A percentile compares a stretch with the other conserved stretches of the same genome.
Evolutionary conservation across 2,329 filamentous ascomycete genomes (phyloP).

Genomic region (Tolypocladium capitatum): DNA sequence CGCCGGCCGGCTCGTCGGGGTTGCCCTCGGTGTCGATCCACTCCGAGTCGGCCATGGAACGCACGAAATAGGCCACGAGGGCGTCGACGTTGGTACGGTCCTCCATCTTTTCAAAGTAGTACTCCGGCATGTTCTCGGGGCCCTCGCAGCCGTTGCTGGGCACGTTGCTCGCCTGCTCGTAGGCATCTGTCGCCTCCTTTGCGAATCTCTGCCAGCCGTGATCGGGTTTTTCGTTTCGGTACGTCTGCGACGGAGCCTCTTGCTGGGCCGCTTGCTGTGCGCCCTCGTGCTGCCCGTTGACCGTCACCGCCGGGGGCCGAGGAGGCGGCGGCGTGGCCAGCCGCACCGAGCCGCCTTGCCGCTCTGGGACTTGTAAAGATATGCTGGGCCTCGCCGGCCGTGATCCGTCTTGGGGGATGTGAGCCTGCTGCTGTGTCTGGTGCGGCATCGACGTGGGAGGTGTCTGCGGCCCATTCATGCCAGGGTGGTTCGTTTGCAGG

Average conservation of each 20-base stretch:
- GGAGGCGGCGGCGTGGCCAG: conserved; percentile 39
- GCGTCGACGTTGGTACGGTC: conserved; percentile 43
- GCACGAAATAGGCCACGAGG: conserved; percentile 41
- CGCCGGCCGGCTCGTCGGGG: conserved; percentile 25
- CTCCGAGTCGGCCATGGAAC: conserved; percentile 32
- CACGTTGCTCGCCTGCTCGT: conserved; percentile 3
- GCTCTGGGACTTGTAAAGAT: conserved; percentile 31
- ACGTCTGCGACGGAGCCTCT: background rate
- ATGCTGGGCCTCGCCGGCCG: conserved; percentile 23
- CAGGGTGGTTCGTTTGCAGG: background rate
- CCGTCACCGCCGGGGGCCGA: conserved; percentile 31
- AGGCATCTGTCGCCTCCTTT: conserved; percentile 10
- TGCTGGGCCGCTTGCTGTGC: conserved; percentile 2
- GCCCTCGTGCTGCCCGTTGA: conserved; percentile 26
- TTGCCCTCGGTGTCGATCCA: conserved; percentile 39
- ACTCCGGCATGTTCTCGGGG: conserved; percentile 11
- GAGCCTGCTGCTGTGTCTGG: conserved; percentile 3
- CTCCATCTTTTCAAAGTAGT: conserved; percentile 22
- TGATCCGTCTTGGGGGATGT: conserved; percentile 5
- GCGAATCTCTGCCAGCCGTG: conserved; percentile 9
- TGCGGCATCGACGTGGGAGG: background rate
- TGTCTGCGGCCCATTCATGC: background rate
- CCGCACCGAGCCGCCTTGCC: conserved; percentile 45
- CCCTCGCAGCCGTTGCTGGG: background rate
- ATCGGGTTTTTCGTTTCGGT: background rate